phyloP scores from a whole-genome alignment of 129 eudicot genomes.

The Flaveria ramosissima region DNA sequence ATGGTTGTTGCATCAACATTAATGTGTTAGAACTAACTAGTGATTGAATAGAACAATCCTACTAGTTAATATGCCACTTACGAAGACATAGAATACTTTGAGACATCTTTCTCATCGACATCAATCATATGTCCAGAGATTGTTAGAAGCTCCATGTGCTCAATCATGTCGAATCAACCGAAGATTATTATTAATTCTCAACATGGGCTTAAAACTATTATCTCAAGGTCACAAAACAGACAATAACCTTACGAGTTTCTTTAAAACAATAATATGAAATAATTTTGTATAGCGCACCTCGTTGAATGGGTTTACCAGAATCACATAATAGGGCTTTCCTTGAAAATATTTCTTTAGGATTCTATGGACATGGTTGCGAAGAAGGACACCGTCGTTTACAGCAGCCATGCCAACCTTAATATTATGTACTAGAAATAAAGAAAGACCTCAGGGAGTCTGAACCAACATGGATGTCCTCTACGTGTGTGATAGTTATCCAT shows the following conservation, averaged over 20 bases:
- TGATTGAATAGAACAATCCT: no score
- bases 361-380: constrained; percentile 70
- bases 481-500: constrained; percentile 68
- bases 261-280: no score
- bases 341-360: constrained; percentile 59
- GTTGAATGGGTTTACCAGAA: constrained; percentile 61
- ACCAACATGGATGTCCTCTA: constrained; percentile 80
- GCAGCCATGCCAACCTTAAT: constrained; percentile 69
- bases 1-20: constrained; percentile 49
- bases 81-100: constrained; percentile 62
- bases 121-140: constrained; percentile 79
- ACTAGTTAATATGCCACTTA: constrained; percentile 22
- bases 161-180: not conserved
- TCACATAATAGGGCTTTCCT: constrained; percentile 56
- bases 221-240: no score
- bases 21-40: no score
- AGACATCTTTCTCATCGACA: constrained; percentile 66
- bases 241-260: no score
- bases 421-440: not conserved
- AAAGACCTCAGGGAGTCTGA: constrained; percentile 61
- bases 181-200: not conserved
- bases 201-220: not conserved
- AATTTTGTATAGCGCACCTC: constrained; percentile 41
- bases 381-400: constrained; percentile 68
- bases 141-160: constrained; percentile 65